Evolutionary conservation across 129 eudicot species (phyloP), one percentile per base, ranked within the genome.

Genomic region (Heracleum sosnowskyi): DNA sequence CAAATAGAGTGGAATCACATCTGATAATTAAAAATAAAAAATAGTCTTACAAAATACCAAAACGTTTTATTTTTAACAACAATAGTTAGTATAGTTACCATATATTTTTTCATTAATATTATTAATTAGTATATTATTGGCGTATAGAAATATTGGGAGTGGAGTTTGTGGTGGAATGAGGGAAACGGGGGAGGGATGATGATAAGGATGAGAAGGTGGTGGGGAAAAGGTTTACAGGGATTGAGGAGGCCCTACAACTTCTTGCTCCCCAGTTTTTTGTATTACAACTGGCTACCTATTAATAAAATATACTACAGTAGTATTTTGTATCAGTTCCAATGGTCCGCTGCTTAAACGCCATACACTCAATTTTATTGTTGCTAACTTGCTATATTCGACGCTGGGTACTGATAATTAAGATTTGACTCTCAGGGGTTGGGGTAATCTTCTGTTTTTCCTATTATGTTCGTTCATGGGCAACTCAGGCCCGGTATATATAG

Each of bases 181-280:
- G 68, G 68, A 60, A 26, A 26, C 68, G 68, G 68, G 68, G 68
- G 29, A 17, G n/a, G 12, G 62, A 60, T 60, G 68, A 26, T 60
- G 68, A 60, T 60, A 60, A 60, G 33, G 68, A 60, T n/a, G 68
- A 60, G 33, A 34, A 60, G 64, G 11, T 60, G 68, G 68, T 60
- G 68, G 68, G 68, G 68, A 60, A 60, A 60, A 60, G 68, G 33
- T 10, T 60, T 60, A 55, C 68, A 60, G 68, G 68, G 68, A 60
- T 60, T 60, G 68, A 60, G 68, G 68, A 60, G 68, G 68, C n/a
- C 68, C 68, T 60, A 60, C 68, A 60, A 26, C 13, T 60, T 60
- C 33, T 22, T 26, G 68, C 68, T 60, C 28, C 68, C 68, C 68
- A 60, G 68, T n/a, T 60, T 10, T 60, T 60, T 9, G 16, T 60